Base-by-base conservation (phyloP, 176 grass and related monocot species). In the Oryza glumipatula region DNA sequence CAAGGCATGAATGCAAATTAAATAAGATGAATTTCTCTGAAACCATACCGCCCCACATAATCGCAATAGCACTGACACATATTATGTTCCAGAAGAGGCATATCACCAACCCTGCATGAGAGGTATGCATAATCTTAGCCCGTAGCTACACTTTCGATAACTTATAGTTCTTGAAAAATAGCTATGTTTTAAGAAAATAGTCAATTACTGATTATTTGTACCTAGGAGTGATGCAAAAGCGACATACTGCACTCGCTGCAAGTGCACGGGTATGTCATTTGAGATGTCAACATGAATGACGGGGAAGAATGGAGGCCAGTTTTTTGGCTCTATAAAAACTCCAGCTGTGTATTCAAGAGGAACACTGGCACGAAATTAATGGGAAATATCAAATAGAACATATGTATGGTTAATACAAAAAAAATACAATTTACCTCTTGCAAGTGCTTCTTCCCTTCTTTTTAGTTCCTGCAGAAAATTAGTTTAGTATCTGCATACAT, bases 31-130 rank as follows among this genome's bases (percentile, higher is more conserved):
- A 69, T 39, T 89, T 70, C 28, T 48, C 19, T 9, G 0, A 75
- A 30, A 32, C 30, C 68, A 13, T 86, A 94, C 93, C 17, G 10
- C 56, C 58, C 21, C 89, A 82, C 58, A 67, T 19, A 47, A 94
- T 80, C 87, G 87, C 92, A 35, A 85, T 67, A 73, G 66, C 87
- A 77, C 71, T 88, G 13, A 86, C 82, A 43, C 85, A 91, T 73
- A 94, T 77, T 19, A 94, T 60, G 77, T 94, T 94, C 93, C 93
- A 94, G 77, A 90, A 83, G 7, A 94, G 90, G 74, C 89, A 90
- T 71, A 74, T 70, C 28, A 87, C 70, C 75, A 94, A 92, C 60
- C 93, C 93, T 94, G 82, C 74, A 83, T 33, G 71, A 66, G 0
- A 77, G 73, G 52, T 56, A 32, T 67, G 30, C 41, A 52, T 65